Evolutionary conservation across 345 rosid genomes (phyloP), one percentile per base, ranked within the genome.

Genomic region (Melastoma malabathricum): DNA sequence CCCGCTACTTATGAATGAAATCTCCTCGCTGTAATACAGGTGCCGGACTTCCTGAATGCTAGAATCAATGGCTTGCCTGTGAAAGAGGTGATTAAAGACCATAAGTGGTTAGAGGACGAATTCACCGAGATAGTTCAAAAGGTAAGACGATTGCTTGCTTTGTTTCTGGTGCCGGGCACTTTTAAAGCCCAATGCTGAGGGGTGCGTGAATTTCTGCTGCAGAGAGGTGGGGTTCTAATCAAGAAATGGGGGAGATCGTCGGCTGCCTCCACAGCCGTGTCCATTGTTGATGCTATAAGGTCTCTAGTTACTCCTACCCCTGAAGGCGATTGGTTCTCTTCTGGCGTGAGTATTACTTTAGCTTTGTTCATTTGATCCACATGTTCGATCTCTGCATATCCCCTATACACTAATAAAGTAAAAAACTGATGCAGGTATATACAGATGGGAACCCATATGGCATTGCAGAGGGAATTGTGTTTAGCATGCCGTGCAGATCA

Each of bases 231-330:
- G 43, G 72, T 61, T 23, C 66, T 92, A 57, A 92, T 92, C 69
- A 51, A 92, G 79, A 92, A 92, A 71, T 92, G 98, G 98, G 98
- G 98, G 65, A 75, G 98, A 72, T 92, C 98, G 43, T 92, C 98
- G 15, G 98, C 98, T 58, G 96, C 98, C 57, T 92, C 98, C 54
- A 92, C 98, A 12, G 79, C 96, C 43, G 81, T 92, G 43, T 92
- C 98, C 48, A 81, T 87, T 48, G 95, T 52, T 59, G 98, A 92
- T 59, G 95, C 95, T 58, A 84, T 92, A 6, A 92, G 78, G 72
- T 84, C 98, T 47, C 82, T 92, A 15, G 64, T 81, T 34, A 82
- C 80, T 72, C 98, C 97, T 39, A 92, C 98, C 8, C 84, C 93
- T 2, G 80, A 80, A 76, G 98, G 96, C 54, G 96, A 92, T 54